Evolutionary conservation across 1,284 basidiomycete genomes (phyloP), one percentile per base, ranked within the genome.

Genomic region (Sporisorium exsertum): DNA sequence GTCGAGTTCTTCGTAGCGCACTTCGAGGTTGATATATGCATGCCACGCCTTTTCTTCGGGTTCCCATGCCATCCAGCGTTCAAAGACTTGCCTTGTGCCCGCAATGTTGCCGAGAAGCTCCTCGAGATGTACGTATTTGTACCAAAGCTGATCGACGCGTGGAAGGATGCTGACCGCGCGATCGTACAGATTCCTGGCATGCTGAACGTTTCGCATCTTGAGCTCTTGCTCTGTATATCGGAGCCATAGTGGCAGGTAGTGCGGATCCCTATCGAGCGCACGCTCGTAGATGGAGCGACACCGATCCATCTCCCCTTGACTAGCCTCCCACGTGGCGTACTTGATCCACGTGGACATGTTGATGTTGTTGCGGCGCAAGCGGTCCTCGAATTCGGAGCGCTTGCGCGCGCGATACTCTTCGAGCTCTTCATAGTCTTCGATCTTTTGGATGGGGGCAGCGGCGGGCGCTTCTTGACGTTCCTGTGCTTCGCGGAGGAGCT

Each of bases 31-130:
- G 96, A 99, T 94, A 87, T 97, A 99, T 13, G 94, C 94, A 84
- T 94, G 93, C 97, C 96, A 99, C 7, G 96, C 95, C 88, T 97
- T 98, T 89, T 99, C 97, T 82, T 98, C 94, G 0, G 97, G 97
- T 86, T 99, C 95, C 97, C 97, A 99, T 75, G 92, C 90, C 94
- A 99, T 97, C 96, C 96, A 99, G 52, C 96, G 90, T 87, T 99
- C 97, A 81, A 99, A 99, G 64, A 99, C 93, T 85, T 98, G 95
- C 12, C 96, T 91, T 1, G 95, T 95, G 32, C 96, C 96, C 1
- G 94, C 90, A 40, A 99, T 91, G 84, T 99, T 99, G 82, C 96
- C 93, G 15, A 99, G 89, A 3, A 99, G 90, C 86, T 99, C 96
- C 86, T 99, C 96, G 60, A 99, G 90, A 87, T 97, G 97, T 59